A percentile compares a stretch with the other conserved stretches of the same genome.
These are phyloP conservation scores for Neospermospora avenae DNA, from an alignment of 2,329 filamentous ascomycete genomes.

Conservation along the genomic window DNA sequence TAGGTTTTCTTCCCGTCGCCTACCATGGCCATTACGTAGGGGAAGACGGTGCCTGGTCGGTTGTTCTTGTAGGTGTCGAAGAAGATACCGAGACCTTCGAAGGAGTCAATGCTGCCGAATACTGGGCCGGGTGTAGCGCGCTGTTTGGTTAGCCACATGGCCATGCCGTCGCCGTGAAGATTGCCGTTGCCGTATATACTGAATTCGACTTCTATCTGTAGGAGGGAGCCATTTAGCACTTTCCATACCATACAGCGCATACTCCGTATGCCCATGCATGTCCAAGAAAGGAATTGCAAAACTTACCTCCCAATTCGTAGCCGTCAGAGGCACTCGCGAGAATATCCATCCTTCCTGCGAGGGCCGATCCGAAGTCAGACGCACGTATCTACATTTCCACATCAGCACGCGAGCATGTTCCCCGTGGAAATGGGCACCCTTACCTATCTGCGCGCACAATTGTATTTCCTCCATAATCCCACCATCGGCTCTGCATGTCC, in stretches of 20 bases:
- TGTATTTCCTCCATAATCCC: constrained; percentile 95
- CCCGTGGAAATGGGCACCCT: constrained; percentile 31
- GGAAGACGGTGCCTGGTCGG: constrained; percentile 89
- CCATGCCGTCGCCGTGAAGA: constrained; percentile 93
- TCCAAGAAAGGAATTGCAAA: neutral
- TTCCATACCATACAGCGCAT: neutral
- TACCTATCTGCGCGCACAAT: constrained; percentile 73
- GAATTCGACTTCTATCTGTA: constrained; percentile 84
- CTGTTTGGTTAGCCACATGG: constrained; percentile 96
- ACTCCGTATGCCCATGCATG: too few species aligned
- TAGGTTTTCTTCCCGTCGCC: constrained; percentile 87
- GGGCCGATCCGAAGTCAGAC: constrained; percentile 83
- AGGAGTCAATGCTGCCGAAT: constrained; percentile 83
- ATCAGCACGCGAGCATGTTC: constrained; percentile 26
- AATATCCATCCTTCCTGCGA: constrained; percentile 93
- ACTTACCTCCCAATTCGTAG: constrained; percentile 89
- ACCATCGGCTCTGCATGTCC: constrained; percentile 98
- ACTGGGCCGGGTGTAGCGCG: constrained; percentile 77
- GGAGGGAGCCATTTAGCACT: neutral
- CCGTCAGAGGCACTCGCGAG: constrained; percentile 88
- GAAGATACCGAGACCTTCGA: constrained; percentile 89
- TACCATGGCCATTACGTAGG: constrained; percentile 97
- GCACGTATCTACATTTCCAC: constrained; percentile 69
- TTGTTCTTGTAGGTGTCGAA: constrained; percentile 99
- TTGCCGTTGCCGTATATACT: constrained; percentile 85